A percentile compares a stretch with the other conserved stretches of the same genome.
phyloP scores from a whole-genome alignment of 2,329 filamentous ascomycete species.

The Fusarium hainanense region DNA sequence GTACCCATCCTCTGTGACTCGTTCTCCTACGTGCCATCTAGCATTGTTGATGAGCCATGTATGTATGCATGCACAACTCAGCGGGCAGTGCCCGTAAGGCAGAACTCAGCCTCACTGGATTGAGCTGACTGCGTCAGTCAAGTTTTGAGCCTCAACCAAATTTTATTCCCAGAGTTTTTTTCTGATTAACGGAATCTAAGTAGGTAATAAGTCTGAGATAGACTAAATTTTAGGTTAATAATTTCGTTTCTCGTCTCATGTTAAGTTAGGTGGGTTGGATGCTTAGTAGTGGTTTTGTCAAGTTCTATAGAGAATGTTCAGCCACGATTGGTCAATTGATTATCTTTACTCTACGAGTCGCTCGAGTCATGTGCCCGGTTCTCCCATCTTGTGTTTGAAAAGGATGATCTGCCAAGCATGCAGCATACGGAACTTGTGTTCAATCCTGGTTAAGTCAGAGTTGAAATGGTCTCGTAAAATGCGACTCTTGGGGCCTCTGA shows the following conservation, averaged over 20 bases:
- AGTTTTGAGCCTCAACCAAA: constrained; percentile 17
- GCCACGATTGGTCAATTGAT: constrained; percentile 3
- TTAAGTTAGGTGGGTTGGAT: not conserved
- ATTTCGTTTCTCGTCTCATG: not conserved
- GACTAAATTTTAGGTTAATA: not conserved
- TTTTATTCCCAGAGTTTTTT: not conserved
- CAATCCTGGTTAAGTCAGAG: not conserved
- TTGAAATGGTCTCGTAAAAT: not conserved
- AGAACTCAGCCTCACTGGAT: constrained; percentile 20
- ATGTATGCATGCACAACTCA: constrained; percentile 12
- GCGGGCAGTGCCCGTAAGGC: constrained; percentile 1
- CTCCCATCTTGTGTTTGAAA: not conserved
- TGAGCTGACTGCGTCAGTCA: constrained; percentile 8
- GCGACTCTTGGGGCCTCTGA: constrained; percentile 1
- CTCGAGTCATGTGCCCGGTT: not conserved
- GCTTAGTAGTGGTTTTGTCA: not conserved
- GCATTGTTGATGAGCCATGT: constrained; percentile 1
- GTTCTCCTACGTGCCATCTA: not conserved
- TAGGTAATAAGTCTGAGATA: not conserved
- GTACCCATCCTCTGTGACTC: not conserved
- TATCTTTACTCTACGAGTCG: not conserved
- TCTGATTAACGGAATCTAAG: not conserved
- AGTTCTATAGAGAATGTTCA: not conserved
- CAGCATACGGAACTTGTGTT: not conserved
- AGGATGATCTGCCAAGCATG: constrained; percentile 12